Conservation (phyloP, 306 rosid genomes). For the Cicer pinnatifidum region DNA sequence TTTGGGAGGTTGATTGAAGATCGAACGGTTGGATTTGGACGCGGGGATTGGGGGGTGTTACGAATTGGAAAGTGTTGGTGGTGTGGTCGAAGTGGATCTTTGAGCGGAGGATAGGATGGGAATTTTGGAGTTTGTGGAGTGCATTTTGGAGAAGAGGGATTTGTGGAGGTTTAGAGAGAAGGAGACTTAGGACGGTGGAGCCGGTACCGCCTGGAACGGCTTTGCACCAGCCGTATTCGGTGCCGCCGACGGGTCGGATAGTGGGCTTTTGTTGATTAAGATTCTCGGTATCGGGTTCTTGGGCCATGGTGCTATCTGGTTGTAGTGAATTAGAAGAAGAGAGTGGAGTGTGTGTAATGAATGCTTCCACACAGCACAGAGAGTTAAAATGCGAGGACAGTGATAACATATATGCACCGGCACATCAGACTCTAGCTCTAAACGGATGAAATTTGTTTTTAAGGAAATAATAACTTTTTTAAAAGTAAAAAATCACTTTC, state of each 20-base stretch:
- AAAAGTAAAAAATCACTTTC: too few relatives aligned
- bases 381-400: background rate
- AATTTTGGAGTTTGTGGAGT: constrained; percentile 64
- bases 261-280: constrained; percentile 8
- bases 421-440: too few relatives aligned
- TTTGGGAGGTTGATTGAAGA: constrained; percentile 55
- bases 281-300: constrained; percentile 1
- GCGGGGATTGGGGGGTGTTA: constrained; percentile 49
- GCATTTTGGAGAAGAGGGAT: constrained; percentile 61
- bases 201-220: constrained; percentile 92
- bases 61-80: constrained; percentile 54
- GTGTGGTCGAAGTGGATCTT: constrained; percentile 58
- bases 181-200: constrained; percentile 73
- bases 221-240: constrained; percentile 92
- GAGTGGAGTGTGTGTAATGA: background rate
- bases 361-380: background rate
- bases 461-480: too few relatives aligned
- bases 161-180: constrained; percentile 67
- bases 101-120: constrained; percentile 88
- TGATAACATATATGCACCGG: background rate
- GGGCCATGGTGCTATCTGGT: constrained; percentile 47
- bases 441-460: too few relatives aligned
- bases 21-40: constrained; percentile 69
- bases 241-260: constrained; percentile 76
- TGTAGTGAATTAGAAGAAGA: background rate